A percentile compares a stretch with the other conserved stretches of the same genome.
Evolutionary conservation across 2,329 filamentous ascomycete genomes (phyloP).

Genomic region (Aspergillus fumigatus): DNA sequence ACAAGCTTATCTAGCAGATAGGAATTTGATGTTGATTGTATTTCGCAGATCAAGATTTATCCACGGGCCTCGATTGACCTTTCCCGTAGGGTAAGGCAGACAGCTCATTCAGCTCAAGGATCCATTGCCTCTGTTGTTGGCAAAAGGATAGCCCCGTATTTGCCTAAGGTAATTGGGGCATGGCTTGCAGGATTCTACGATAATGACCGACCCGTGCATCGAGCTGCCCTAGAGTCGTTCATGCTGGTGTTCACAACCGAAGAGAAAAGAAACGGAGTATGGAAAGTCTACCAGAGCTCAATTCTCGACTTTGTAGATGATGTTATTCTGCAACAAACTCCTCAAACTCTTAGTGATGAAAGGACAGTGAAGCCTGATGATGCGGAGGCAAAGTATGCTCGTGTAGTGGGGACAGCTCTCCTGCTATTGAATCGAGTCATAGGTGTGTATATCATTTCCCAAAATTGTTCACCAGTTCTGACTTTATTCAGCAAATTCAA

Average conservation of each 20-base stretch:
- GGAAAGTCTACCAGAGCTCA: slow-evolving; percentile 73
- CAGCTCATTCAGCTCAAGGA: slow-evolving; percentile 72
- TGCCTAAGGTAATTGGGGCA: slow-evolving; percentile 74
- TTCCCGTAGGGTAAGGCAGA: slow-evolving; percentile 78
- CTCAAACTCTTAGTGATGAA: slow-evolving; percentile 82
- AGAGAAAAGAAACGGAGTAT: slow-evolving; percentile 73
- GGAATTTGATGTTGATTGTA: slow-evolving; percentile 10
- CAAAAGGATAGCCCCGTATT: slow-evolving; percentile 75
- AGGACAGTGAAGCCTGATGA: slow-evolving; percentile 80
- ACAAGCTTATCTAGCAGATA: slow-evolving; percentile 4
- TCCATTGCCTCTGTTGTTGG: slow-evolving; percentile 56
- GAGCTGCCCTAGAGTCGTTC: slow-evolving; percentile 73
- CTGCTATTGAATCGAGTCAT: slow-evolving; percentile 53
- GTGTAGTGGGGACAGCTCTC: slow-evolving; percentile 64
- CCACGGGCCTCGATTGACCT: slow-evolving; percentile 87
- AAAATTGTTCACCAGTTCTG: slow-evolving; percentile 7
- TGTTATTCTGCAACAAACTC: slow-evolving; percentile 71
- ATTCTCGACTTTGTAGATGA: slow-evolving; percentile 79
- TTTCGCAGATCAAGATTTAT: slow-evolving; percentile 70
- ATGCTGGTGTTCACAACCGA: slow-evolving; percentile 70
- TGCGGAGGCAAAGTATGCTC: slow-evolving; percentile 75
- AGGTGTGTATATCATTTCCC: slow-evolving; percentile 22
- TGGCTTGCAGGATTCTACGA: slow-evolving; percentile 92
- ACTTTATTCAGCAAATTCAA: slow-evolving; percentile 26
- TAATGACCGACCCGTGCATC: slow-evolving; percentile 69